A percentile compares a stretch with the other conserved stretches of the same genome.
These are phyloP conservation scores for Maudiozyma saulgeensis DNA, from an alignment of 805 yeast genomes.

Conservation along the genomic window DNA sequence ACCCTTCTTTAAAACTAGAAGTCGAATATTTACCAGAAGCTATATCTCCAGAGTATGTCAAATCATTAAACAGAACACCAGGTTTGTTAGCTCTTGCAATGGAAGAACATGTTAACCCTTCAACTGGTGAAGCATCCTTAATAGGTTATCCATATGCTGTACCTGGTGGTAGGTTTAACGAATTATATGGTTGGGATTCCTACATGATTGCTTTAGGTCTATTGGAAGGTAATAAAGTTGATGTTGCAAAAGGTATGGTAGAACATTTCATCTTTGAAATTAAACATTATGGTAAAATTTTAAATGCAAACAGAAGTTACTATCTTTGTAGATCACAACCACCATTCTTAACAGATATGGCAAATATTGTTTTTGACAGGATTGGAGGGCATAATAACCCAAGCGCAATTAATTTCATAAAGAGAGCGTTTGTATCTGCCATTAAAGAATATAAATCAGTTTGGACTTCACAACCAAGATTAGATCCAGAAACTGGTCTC, in stretches of 20 bases:
- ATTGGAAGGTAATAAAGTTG: constrained; percentile 51
- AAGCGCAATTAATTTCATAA: constrained; percentile 50
- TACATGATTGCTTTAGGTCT: constrained; percentile 86
- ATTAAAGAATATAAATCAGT: constrained; percentile 76
- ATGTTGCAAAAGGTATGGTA: constrained; percentile 80
- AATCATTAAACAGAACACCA: constrained; percentile 69
- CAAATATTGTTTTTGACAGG: constrained; percentile 54
- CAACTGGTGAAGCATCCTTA: constrained; percentile 39
- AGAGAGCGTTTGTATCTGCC: constrained; percentile 63
- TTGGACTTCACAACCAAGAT: constrained; percentile 70
- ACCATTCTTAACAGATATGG: constrained; percentile 92
- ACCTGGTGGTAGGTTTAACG: constrained; percentile 97
- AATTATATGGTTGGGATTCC: constrained; percentile 96
- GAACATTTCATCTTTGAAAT: constrained; percentile 88
- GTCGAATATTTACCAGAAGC: constrained; percentile 68
- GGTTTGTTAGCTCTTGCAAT: constrained; percentile 80
- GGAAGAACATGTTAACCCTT: constrained; percentile 42
- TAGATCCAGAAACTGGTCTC: constrained; percentile 63
- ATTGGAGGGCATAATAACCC: constrained; percentile 40
- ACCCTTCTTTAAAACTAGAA: constrained; percentile 52
- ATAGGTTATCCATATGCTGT: constrained; percentile 80
- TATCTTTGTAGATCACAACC: constrained; percentile 92
- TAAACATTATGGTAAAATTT: constrained; percentile 78
- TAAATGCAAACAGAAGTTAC: constrained; percentile 90
- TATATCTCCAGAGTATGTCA: constrained; percentile 69